phyloP scores from a whole-genome alignment of 176 grass and related monocot species.

The Metroxylon sagu region DNA sequence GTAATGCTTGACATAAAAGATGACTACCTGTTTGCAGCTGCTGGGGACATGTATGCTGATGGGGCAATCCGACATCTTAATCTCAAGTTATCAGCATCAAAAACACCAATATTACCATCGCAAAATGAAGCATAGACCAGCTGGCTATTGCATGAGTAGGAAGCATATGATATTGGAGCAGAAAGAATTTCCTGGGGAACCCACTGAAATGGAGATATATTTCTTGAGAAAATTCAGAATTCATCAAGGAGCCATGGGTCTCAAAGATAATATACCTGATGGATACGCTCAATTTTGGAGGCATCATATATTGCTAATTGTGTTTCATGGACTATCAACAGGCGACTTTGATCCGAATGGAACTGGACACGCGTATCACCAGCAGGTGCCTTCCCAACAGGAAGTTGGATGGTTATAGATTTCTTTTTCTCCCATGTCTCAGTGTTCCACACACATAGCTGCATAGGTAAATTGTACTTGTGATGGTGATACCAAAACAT shows the following conservation, averaged over 20 bases:
- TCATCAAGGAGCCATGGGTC: slow-evolving; percentile 7
- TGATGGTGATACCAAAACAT: too few species aligned
- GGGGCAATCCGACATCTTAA: slow-evolving; percentile 75
- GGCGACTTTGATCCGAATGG: slow-evolving; percentile 71
- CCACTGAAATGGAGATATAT: slow-evolving; percentile 65
- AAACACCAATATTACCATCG: slow-evolving; percentile 80
- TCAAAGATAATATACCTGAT: slow-evolving; percentile 40
- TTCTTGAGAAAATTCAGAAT: slow-evolving; percentile 7
- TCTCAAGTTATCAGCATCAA: slow-evolving; percentile 83
- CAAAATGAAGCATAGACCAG: slow-evolving; percentile 76
- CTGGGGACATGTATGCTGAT: slow-evolving; percentile 46
- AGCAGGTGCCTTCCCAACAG: slow-evolving; percentile 58
- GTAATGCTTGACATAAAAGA: too few species aligned
- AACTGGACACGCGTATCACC: slow-evolving; percentile 93
- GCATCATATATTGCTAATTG: slow-evolving; percentile 90
- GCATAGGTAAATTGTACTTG: slow-evolving; percentile 20
- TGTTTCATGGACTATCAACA: slow-evolving; percentile 91
- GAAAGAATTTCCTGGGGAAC: slow-evolving; percentile 64
- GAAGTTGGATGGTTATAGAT: slow-evolving; percentile 55
- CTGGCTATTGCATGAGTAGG: slow-evolving; percentile 81
- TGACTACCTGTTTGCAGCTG: slow-evolving; percentile 40
- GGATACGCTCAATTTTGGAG: slow-evolving; percentile 70
- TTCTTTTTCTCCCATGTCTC: slow-evolving; percentile 90
- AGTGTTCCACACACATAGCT: slow-evolving; percentile 79
- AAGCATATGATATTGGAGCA: slow-evolving; percentile 65